Evolutionary conservation across 2,329 filamentous ascomycete species (phyloP).

Genomic region (Pseudogymnoascus sp.): DNA sequence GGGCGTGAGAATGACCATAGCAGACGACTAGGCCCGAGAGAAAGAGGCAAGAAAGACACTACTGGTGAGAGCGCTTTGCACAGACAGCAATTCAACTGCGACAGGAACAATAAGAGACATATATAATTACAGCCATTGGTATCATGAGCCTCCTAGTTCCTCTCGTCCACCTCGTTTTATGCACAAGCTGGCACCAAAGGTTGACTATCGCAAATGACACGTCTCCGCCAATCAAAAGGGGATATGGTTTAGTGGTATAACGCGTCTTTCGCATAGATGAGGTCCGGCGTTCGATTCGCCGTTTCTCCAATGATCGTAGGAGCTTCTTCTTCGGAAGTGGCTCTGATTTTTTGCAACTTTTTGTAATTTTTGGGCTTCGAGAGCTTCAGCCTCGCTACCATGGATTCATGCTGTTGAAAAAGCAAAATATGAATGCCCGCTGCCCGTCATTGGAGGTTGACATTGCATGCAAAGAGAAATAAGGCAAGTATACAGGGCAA

Average conservation of each 20-base stretch:
- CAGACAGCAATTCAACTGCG: not conserved
- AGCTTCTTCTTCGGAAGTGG: not conserved
- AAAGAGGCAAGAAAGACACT: not conserved
- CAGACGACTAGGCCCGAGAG: not conserved
- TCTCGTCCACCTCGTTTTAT: not conserved
- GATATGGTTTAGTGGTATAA: constrained; percentile 10
- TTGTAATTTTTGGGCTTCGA: not conserved
- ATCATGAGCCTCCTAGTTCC: not conserved
- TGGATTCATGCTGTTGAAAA: not conserved
- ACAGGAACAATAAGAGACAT: not conserved
- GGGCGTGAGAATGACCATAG: not conserved
- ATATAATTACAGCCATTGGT: not conserved
- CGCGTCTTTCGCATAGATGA: constrained; percentile 9
- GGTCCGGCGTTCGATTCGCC: constrained; percentile 9
- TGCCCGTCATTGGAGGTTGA: not conserved
- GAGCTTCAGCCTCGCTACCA: not conserved
- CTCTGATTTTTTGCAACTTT: not conserved
- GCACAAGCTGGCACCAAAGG: not conserved
- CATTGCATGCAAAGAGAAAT: not conserved
- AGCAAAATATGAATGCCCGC: too few species aligned
- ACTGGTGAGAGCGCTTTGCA: too few species aligned
- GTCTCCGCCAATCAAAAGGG: constrained; percentile 9
- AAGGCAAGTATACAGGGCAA: too few species aligned
- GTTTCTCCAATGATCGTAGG: constrained; percentile 2
- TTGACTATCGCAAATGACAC: not conserved